Evolutionary conservation across 768 basidiomycete genomes (phyloP), one percentile per base, ranked within the genome.

Genomic region (Lactifluus hygrophoroides): DNA sequence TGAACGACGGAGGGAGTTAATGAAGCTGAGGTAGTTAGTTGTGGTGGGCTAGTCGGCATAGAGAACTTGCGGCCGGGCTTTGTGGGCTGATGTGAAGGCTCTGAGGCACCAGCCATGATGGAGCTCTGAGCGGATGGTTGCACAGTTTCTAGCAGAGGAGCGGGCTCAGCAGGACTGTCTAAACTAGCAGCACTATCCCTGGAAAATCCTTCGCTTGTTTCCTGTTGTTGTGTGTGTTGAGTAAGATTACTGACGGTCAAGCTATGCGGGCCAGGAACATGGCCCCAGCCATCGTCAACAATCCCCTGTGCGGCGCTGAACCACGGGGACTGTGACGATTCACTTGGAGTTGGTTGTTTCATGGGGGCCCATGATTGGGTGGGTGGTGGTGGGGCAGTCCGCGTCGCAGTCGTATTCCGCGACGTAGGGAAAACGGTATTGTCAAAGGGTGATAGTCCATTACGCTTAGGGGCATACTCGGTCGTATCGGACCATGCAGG

Each of bases 161-260:
- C 56, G 13, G 57, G 53, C 13, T 51, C 49, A 37, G 66, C 37
- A 17, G 64, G 25, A 43, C 58, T 54, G 16, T 52, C 51, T 51
- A 66, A 30, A n/a, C 65, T 58, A 57, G 65, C 51, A 60, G 59
- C 45, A 6, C 52, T 27, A 14, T 57, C 54, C 13, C 17, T 19
- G n/a, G 62, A 21, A 37, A 51, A 59, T 37, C 48, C 57, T 40
- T 57, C 73, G 35, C 73, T 67, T 32, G 74, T 72, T 46, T 77
- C 71, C 56, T 80, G 76, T 50, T 80, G 73, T 61, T 77, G 77
- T 58, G 82, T 81, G 62, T 84, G 82, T 50, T 83, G 81, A 9
- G 78, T 80, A 19, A 84, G 70, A 63, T 82, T 83, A 52, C 76
- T 79, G 56, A 79, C 74, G 0, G 84, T 82, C 19, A 85, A 72